phyloP scores from a whole-genome alignment of 2,329 filamentous ascomycete species.

The Fusarium cyanostomum region DNA sequence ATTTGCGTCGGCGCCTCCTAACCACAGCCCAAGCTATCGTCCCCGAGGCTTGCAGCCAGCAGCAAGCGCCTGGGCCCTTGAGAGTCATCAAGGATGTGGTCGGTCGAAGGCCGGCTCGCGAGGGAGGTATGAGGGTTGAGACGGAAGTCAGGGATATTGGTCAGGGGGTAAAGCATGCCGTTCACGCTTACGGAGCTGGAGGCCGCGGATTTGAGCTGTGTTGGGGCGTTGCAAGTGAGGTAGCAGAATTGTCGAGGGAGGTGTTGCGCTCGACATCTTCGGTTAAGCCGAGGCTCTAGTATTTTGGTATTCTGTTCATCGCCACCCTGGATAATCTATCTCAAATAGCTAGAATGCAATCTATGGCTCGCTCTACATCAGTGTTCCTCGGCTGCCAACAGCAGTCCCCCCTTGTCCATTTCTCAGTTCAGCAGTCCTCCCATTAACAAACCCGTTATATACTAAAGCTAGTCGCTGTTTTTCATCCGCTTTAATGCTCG shows the following conservation, averaged over 20 bases:
- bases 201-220: conserved; percentile 70
- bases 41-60: conserved; percentile 9
- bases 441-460: conserved; percentile 5
- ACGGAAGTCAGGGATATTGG: conserved; percentile 25
- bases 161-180: conserved; percentile 40
- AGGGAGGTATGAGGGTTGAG: conserved; percentile 57
- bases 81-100: conserved; percentile 56
- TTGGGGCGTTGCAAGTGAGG: conserved; percentile 66
- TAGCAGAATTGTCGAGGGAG: conserved; percentile 38
- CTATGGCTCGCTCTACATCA: too few species aligned
- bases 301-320: background rate
- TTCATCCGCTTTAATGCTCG: conserved; percentile 1
- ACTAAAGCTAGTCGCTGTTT: background rate
- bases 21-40: conserved; percentile 20
- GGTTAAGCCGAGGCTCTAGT: conserved; percentile 15
- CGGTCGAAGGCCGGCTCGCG: conserved; percentile 56
- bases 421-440: conserved; percentile 1
- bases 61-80: conserved; percentile 7
- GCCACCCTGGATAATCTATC: too few species aligned
- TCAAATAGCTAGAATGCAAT: too few species aligned
- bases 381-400: background rate
- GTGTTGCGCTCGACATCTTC: background rate
- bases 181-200: conserved; percentile 69
- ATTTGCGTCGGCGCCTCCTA: conserved; percentile 52
- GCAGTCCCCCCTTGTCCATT: background rate